phyloP scores from a whole-genome alignment of 2,329 filamentous ascomycete genomes.

The Phaeosphaeria sp. region DNA sequence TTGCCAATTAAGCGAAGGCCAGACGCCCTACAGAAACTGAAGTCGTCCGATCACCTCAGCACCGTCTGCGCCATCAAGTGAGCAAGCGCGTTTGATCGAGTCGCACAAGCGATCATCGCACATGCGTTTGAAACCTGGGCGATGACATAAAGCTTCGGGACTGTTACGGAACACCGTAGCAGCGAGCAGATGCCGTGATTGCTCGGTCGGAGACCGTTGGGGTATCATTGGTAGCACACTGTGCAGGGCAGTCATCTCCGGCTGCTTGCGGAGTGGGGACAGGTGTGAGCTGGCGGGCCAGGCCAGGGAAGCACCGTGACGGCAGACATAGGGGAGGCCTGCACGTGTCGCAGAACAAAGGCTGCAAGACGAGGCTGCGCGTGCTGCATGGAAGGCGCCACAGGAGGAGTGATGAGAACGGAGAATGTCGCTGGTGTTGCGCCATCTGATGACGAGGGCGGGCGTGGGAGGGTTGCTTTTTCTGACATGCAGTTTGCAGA shows the following conservation, averaged over 20 bases:
- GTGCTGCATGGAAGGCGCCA: conserved; percentile 5
- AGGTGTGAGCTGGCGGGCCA: conserved; percentile 12
- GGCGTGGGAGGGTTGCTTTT: conserved; percentile 26
- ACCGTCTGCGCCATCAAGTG: conserved; percentile 23
- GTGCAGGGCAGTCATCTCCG: conserved; percentile 9
- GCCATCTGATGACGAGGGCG: conserved; percentile 29
- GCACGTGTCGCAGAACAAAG: conserved; percentile 4
- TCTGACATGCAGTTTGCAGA: conserved; percentile 15
- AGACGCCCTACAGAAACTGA: not conserved
- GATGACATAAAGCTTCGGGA: conserved; percentile 26
- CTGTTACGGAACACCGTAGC: conserved; percentile 10
- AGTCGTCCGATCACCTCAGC: conserved; percentile 19
- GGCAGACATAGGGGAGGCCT: conserved; percentile 4
- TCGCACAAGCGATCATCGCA: conserved; percentile 16
- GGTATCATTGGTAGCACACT: conserved; percentile 7
- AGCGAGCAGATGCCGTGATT: conserved; percentile 17
- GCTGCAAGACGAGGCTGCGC: conserved; percentile 4
- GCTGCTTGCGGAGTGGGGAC: conserved; percentile 22
- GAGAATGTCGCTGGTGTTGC: conserved; percentile 18
- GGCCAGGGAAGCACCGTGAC: conserved; percentile 4
- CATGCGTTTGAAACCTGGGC: conserved; percentile 5
- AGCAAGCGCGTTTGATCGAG: conserved; percentile 14
- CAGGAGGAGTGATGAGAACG: conserved; percentile 8
- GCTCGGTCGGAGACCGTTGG: conserved; percentile 18
- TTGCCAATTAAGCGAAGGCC: not conserved